Evolutionary conservation across 2,329 filamentous ascomycete genomes (phyloP).

Genomic region (Fusarium zealandicum): DNA sequence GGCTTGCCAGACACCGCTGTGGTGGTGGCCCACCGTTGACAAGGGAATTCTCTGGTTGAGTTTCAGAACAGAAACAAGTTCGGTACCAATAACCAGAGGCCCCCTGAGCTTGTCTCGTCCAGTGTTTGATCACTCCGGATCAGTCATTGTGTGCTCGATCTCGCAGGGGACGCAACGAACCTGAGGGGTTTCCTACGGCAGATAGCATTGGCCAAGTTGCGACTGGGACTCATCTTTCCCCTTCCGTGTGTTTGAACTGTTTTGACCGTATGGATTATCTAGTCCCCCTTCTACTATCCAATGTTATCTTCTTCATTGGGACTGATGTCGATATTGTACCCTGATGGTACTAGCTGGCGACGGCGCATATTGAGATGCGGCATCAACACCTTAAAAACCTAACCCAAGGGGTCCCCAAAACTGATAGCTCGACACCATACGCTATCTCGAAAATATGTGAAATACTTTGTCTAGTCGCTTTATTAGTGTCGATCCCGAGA

Average conservation of each 20-base stretch:
- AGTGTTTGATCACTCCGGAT: conserved; percentile 5
- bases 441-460: neutral
- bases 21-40: conserved; percentile 14
- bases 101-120: conserved; percentile 12
- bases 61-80: conserved; percentile 38
- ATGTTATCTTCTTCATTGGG: too few species aligned
- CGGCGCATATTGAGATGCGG: too few species aligned
- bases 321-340: too few species aligned
- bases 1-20: conserved; percentile 2
- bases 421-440: neutral
- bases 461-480: neutral
- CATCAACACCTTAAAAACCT: too few species aligned
- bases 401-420: neutral
- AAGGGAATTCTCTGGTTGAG: conserved; percentile 19
- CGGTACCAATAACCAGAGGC: conserved; percentile 22
- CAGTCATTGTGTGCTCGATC: conserved; percentile 5
- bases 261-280: too few species aligned
- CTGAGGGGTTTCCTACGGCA: conserved; percentile 32
- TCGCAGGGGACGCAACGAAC: conserved; percentile 36
- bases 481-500: neutral
- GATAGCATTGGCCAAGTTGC: neutral
- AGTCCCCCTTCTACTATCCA: too few species aligned
- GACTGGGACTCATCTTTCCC: too few species aligned
- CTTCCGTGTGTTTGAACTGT: too few species aligned
- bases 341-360: too few species aligned